phyloP scores from a whole-genome alignment of 108 stramenopile genomes.

The Skeletonema potamos region DNA sequence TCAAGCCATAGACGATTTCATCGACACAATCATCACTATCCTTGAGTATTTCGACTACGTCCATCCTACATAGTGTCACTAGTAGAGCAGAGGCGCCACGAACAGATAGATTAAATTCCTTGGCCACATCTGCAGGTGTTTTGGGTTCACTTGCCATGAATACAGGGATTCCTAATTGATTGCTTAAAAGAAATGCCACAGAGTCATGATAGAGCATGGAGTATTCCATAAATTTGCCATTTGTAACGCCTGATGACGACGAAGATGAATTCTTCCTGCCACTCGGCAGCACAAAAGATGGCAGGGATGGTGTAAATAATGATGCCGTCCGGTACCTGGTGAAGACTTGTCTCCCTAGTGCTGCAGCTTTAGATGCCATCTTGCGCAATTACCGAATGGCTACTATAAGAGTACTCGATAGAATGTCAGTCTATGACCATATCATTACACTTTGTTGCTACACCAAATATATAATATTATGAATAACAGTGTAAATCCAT shows the following conservation, averaged over 20 bases:
- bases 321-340: background rate
- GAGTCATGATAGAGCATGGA: conserved; percentile 8
- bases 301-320: background rate
- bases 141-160: background rate
- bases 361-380: background rate
- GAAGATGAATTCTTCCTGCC: background rate
- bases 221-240: background rate
- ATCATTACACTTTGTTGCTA: too few relatives aligned
- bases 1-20: background rate
- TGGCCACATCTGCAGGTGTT: conserved; percentile 1
- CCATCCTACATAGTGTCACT: conserved; percentile 4
- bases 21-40: conserved; percentile 9
- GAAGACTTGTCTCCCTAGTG: background rate
- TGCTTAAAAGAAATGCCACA: conserved; percentile 7
- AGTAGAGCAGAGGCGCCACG: conserved; percentile 2
- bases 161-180: conserved; percentile 1
- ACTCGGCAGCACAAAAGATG: background rate
- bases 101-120: conserved; percentile 5
- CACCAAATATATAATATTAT: too few relatives aligned
- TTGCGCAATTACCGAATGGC: too few relatives aligned
- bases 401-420: too few relatives aligned
- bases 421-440: too few relatives aligned
- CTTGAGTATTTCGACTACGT: background rate
- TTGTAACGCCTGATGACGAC: background rate
- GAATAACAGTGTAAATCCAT: too few relatives aligned